phyloP scores from a whole-genome alignment of 2,329 filamentous ascomycete genomes.

The Pseudogymnoascus sp. region DNA sequence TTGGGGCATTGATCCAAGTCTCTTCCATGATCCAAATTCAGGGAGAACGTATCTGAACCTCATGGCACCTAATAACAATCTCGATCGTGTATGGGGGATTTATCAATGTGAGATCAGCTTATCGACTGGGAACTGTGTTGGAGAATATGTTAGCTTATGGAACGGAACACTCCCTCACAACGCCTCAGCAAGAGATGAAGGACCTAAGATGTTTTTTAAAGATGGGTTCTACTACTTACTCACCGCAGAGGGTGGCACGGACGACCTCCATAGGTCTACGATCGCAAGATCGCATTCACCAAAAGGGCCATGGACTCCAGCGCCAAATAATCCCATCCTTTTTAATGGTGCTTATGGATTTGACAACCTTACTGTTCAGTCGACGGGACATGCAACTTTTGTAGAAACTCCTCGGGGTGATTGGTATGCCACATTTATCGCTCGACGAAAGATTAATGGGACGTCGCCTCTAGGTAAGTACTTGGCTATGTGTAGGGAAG shows the following conservation, averaged over 20 bases:
- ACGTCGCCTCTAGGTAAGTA: slow-evolving; percentile 14
- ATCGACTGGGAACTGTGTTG: slow-evolving; percentile 13
- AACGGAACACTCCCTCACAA: slow-evolving; percentile 14
- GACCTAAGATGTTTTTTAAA: slow-evolving; percentile 13
- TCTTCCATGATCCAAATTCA: slow-evolving; percentile 13
- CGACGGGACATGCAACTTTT: slow-evolving; percentile 16
- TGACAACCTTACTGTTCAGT: slow-evolving; percentile 15
- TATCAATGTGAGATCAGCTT: slow-evolving; percentile 14
- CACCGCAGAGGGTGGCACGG: slow-evolving; percentile 15
- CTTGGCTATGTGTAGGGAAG: not conserved
- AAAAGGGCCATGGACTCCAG: slow-evolving; percentile 11
- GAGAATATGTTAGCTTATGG: slow-evolving; percentile 14
- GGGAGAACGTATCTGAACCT: slow-evolving; percentile 13
- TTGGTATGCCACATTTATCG: slow-evolving; percentile 15
- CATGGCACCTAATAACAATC: slow-evolving; percentile 16
- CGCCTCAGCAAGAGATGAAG: slow-evolving; percentile 9
- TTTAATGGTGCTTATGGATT: slow-evolving; percentile 15
- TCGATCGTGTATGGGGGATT: slow-evolving; percentile 15
- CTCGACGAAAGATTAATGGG: slow-evolving; percentile 16
- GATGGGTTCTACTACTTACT: slow-evolving; percentile 14
- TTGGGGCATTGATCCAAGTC: slow-evolving; percentile 15
- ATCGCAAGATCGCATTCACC: slow-evolving; percentile 13
- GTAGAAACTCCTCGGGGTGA: slow-evolving; percentile 12
- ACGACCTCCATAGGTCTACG: slow-evolving; percentile 12
- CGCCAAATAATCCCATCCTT: slow-evolving; percentile 15